Conservation (phyloP, 176 grass and related monocot species). For the Hyparrhenia diplandra region DNA sequence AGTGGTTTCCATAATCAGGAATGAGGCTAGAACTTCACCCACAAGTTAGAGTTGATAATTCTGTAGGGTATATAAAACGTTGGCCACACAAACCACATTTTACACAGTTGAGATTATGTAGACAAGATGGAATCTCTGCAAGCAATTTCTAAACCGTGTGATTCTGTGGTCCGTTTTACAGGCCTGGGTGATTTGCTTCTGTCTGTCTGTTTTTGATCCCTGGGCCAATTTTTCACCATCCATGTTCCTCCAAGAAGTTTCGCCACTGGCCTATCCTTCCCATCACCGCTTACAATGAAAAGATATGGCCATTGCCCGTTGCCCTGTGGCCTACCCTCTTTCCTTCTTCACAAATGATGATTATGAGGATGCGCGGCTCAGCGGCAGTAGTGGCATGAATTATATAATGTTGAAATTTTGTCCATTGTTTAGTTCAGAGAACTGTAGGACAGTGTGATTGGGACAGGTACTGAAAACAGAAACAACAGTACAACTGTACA, state of each 20-base stretch:
- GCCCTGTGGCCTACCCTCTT: not conserved
- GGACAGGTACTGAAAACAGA: not conserved
- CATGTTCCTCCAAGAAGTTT: not conserved
- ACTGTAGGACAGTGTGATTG: not conserved
- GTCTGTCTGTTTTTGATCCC: not conserved
- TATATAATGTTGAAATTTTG: not conserved
- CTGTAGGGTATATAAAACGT: not conserved
- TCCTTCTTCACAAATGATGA: not conserved
- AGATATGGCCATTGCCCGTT: not conserved
- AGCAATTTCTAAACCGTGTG: not conserved
- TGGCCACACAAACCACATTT: not conserved
- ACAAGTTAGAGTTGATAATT: not conserved
- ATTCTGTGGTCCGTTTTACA: not conserved
- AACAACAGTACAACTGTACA: not conserved
- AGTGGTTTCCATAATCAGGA: not conserved
- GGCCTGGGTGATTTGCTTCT: not conserved
- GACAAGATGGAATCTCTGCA: conserved; percentile 6
- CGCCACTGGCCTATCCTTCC: not conserved
- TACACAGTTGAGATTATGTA: not conserved
- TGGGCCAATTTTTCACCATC: not conserved
- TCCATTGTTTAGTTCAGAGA: not conserved
- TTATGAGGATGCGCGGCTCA: not conserved
- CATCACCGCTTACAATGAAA: not conserved
- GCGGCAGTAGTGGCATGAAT: not conserved
- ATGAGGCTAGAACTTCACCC: not conserved